Evolutionary conservation across 169 alveolate genomes (phyloP).

Genomic region (Neospora caninum): DNA sequence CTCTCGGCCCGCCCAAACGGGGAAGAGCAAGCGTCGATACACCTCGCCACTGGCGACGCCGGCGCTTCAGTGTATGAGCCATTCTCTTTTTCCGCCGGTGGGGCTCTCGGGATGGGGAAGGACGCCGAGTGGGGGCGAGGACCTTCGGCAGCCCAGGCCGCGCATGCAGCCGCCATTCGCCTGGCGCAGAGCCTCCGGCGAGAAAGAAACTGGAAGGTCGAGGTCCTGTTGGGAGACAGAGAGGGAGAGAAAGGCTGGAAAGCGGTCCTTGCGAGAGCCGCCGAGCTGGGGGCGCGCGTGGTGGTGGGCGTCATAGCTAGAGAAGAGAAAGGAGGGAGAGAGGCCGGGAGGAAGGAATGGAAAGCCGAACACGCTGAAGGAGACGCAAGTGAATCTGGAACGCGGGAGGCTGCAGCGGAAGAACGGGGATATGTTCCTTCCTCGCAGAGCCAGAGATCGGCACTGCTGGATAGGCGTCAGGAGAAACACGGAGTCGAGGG

Average conservation of each 20-base stretch:
- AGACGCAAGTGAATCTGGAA: background rate
- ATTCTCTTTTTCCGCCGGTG: background rate
- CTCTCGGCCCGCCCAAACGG: too few species aligned
- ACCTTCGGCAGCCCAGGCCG: background rate
- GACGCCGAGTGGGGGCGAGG: background rate
- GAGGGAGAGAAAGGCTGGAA: background rate
- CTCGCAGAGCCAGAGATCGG: too few species aligned
- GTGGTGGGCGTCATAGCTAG: slow-evolving; percentile 13
- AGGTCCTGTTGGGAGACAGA: background rate
- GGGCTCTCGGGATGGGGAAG: background rate
- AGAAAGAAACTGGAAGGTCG: background rate
- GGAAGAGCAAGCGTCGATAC: background rate
- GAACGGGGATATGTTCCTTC: too few species aligned
- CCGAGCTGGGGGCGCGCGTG: slow-evolving; percentile 28
- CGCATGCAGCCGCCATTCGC: background rate
- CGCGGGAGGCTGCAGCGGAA: too few species aligned
- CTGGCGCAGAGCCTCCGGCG: background rate
- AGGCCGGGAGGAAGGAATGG: background rate
- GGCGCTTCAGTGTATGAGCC: background rate
- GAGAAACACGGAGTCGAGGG: too few species aligned
- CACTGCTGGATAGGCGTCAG: too few species aligned
- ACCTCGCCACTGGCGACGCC: background rate
- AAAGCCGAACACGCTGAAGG: background rate
- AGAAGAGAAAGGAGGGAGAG: background rate
- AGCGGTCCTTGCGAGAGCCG: background rate